Conservation (phyloP, 2,329 filamentous ascomycete species). For the Botrytis fragariae region DNA sequence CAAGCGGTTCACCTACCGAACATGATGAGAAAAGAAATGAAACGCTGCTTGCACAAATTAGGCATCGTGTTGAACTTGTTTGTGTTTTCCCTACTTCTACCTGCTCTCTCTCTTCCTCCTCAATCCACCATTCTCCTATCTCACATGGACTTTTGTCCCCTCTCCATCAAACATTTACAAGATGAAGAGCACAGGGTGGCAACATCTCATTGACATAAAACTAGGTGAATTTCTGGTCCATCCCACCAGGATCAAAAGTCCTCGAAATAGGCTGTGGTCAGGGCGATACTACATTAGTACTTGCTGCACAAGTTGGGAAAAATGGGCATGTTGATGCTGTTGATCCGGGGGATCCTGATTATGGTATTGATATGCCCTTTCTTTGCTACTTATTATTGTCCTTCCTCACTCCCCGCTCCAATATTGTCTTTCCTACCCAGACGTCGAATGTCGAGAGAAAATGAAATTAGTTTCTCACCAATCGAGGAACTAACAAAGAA, state of each 20-base stretch:
- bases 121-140: neutral
- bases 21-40: neutral
- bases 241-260: slow-evolving; percentile 43
- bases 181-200: neutral
- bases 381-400: neutral
- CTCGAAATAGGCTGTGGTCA: slow-evolving; percentile 61
- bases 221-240: slow-evolving; percentile 39
- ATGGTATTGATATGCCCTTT: slow-evolving; percentile 39
- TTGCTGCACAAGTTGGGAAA: slow-evolving; percentile 49
- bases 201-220: neutral
- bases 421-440: neutral
- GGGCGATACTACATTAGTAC: slow-evolving; percentile 54
- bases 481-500: neutral
- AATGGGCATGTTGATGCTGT: slow-evolving; percentile 49
- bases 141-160: neutral
- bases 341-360: slow-evolving; percentile 51
- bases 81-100: no score
- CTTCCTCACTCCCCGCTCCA: neutral
- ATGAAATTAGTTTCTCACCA: neutral
- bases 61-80: slow-evolving; percentile 37
- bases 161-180: neutral
- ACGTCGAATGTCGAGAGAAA: neutral
- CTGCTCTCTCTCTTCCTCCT: neutral
- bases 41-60: slow-evolving; percentile 32
- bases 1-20: neutral